Percentiles rank a stretch among this genome's conserved stretches.
Evolutionary conservation across 2,329 filamentous ascomycete genomes (phyloP).

Genomic region (Aureobasidium melanogenum): DNA sequence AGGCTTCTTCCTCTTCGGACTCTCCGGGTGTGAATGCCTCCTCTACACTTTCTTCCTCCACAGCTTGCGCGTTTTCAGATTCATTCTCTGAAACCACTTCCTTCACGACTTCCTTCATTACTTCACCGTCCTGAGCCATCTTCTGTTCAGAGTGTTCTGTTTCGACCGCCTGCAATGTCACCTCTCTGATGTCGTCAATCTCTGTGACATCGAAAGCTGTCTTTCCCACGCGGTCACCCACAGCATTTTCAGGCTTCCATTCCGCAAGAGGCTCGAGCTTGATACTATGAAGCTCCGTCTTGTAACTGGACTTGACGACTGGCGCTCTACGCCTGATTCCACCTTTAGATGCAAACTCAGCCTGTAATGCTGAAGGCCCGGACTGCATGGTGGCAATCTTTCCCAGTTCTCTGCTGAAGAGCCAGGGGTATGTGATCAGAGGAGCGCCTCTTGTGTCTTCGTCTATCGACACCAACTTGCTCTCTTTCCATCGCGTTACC

Average conservation of each 20-base stretch:
- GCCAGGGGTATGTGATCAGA: constrained; percentile 88
- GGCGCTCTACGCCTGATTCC: not conserved
- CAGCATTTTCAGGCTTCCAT: constrained; percentile 1
- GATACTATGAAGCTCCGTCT: not conserved
- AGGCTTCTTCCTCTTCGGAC: not conserved
- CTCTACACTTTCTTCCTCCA: not conserved
- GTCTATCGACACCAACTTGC: constrained; percentile 34
- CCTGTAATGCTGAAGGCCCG: not conserved
- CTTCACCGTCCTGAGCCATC: not conserved
- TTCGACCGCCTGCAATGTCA: not conserved
- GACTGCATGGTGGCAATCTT: constrained; percentile 45
- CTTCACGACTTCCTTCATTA: too few relatives aligned
- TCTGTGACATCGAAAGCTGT: not conserved
- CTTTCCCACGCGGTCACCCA: not conserved
- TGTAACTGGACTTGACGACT: not conserved
- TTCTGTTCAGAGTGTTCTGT: too few relatives aligned
- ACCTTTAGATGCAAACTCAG: not conserved
- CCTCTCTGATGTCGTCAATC: not conserved
- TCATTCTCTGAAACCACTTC: not conserved
- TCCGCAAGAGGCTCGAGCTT: not conserved
- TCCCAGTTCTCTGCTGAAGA: constrained; percentile 67
- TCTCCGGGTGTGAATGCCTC: not conserved
- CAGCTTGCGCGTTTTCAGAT: not conserved
- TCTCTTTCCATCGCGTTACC: constrained; percentile 49
- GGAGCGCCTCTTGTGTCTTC: constrained; percentile 50